Evolutionary conservation across 129 eudicot genomes (phyloP), one percentile per base, ranked within the genome.

Genomic region (Calendula officinalis): DNA sequence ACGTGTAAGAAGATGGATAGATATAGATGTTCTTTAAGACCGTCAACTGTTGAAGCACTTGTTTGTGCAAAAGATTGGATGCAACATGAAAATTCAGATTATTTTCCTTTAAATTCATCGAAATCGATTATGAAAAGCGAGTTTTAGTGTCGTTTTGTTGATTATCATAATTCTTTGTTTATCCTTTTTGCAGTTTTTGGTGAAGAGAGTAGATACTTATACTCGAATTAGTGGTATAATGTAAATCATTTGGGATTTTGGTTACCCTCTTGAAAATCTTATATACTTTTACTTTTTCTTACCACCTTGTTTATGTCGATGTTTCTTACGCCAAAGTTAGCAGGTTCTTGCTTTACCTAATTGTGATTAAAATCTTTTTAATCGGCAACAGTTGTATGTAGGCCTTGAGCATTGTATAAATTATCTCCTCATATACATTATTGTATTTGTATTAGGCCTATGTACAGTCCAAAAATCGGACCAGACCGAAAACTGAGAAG

Each of bases 31-130:
- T 83, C 84, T 0, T 42, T 85, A 27, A 83, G 60, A 35, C 91
- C 95, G 0, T 30, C 13, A 10, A 83, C 84, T 0, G 58, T 85
- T 3, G 87, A 92, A 68, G 95, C 99, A 9, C 70, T 92, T 40
- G 30, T 81, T 16, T 92, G 99, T 75, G 79, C 96, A 5, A 92
- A 92, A 64, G 88, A 92, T 78, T 92, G 99, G 99, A 78, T 92
- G 60, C 83, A 67, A 61, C 56, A 72, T 55, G 88, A 76, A 2
- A 22, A 22, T 22, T 22, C 30, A 2, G 30, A 22, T 22, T 22
- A 22, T 46, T 32, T 33, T 9, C 75, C 56, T 39, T 63, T 34
- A 13, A 49, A 27, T 57, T 55, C 65, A 65, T 53, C 75, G 13
- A 53, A 56, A 46, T 44, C 78, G 22, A 27, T 46, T 69, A 73